Evolutionary conservation across 164 flowering plant genomes (phyloP), one percentile per base, ranked within the genome.

Genomic region (Malania oleifera): DNA sequence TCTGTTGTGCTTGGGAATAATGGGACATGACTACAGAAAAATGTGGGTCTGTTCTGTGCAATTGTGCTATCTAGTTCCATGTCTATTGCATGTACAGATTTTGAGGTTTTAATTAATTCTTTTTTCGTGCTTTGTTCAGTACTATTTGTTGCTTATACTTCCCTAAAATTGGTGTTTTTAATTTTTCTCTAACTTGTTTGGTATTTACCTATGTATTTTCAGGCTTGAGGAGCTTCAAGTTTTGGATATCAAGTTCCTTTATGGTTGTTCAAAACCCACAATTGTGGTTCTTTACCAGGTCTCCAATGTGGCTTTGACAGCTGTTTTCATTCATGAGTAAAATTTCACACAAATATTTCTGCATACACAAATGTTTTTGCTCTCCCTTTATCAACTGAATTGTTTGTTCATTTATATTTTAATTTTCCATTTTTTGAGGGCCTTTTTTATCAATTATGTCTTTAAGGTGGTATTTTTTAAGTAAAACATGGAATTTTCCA

Each of bases 151-250:
- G n/a, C n/a, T n/a, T n/a, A n/a, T n/a, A n/a, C n/a, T n/a, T n/a
- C n/a, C n/a, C n/a, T n/a, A n/a, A n/a, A n/a, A n/a, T n/a, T n/a
- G n/a, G n/a, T n/a, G n/a, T n/a, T n/a, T n/a, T n/a, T n/a, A n/a
- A n/a, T n/a, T n/a, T n/a, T n/a, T 4, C 22, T 34, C 10, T 20
- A 20, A 46, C 8, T 56, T 8, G 25, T 22, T 47, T 43, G 22
- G 40, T 17, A 3, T 25, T n/a, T n/a, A n/a, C n/a, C n/a, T n/a
- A 25, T 15, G 23, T 13, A 11, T 67, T 68, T 77, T 65, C 81
- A 95, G 99, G 86, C 97, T 95, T 57, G 99, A 91, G 77, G 99
- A 91, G 75, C 97, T 95, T 70, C 99, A 95, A 69, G 97, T 95
- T 69, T 65, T 95, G 80, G 99, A 95, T 75, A 91, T 95, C 73